Percentiles rank a stretch among this genome's conserved stretches.
phyloP scores from a whole-genome alignment of 1,284 basidiomycete genomes.

The Rhodotorula glutinis region DNA sequence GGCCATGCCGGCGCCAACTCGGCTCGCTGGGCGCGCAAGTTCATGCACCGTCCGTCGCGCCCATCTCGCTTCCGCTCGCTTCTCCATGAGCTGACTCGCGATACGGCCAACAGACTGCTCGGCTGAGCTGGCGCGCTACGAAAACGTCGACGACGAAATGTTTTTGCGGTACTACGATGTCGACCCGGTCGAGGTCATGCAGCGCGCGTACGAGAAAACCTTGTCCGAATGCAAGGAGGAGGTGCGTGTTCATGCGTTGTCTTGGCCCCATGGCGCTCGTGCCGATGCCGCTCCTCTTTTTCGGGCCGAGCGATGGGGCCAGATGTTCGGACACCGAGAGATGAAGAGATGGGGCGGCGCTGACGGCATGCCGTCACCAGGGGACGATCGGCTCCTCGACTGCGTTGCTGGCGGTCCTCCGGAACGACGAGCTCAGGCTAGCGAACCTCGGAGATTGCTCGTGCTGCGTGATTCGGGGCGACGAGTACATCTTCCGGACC shows the following conservation, averaged over 20 bases:
- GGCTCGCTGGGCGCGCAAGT: conserved; percentile 74
- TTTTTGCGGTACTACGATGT: conserved; percentile 45
- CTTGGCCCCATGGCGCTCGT: too few relatives aligned
- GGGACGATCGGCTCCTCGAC: conserved; percentile 58
- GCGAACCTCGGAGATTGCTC: conserved; percentile 92
- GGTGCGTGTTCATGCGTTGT: conserved; percentile 39
- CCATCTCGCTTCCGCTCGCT: not conserved
- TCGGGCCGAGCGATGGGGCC: not conserved
- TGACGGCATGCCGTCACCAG: conserved; percentile 37
- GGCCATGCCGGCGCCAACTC: conserved; percentile 56
- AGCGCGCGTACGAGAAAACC: conserved; percentile 57
- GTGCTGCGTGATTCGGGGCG: conserved; percentile 47
- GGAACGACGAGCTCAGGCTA: conserved; percentile 74
- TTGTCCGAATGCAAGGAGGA: conserved; percentile 50
- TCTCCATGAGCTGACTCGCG: not conserved
- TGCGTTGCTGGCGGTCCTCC: conserved; percentile 56
- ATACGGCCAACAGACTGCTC: conserved; percentile 36
- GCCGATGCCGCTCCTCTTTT: conserved; percentile 12
- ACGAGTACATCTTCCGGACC: conserved; percentile 66
- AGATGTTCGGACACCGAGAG: not conserved
- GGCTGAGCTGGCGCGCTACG: conserved; percentile 38
- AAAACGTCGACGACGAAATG: conserved; percentile 42
- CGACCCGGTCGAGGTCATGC: conserved; percentile 59
- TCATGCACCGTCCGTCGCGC: conserved; percentile 66
- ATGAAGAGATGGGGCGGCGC: not conserved